A percentile compares a stretch with the other conserved stretches of the same genome.
phyloP scores from a whole-genome alignment of 495 filamentous ascomycete species.

The Polyplosphaeria fusca region DNA sequence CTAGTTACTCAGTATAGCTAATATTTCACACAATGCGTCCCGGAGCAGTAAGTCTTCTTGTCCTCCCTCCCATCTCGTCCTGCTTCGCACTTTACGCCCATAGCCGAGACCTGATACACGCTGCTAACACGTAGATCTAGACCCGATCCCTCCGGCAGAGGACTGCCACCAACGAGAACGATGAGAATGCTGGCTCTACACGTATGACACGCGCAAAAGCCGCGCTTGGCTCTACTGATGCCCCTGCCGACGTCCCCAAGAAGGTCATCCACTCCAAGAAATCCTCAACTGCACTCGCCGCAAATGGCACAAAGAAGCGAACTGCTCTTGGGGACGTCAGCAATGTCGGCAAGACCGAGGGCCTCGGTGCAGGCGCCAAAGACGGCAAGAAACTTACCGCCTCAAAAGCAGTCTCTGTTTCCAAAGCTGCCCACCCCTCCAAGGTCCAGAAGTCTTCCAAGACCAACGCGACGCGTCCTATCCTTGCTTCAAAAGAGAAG shows the following conservation, averaged over 20 bases:
- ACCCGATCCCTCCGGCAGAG: constrained; percentile 50
- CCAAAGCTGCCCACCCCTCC: constrained; percentile 71
- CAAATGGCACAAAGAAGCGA: constrained; percentile 48
- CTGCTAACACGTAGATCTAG: constrained; percentile 19
- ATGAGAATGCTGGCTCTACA: constrained; percentile 77
- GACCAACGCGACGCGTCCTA: constrained; percentile 61
- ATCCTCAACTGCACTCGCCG: constrained; percentile 42
- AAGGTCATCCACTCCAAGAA: constrained; percentile 76
- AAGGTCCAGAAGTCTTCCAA: constrained; percentile 74
- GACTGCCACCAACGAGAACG: constrained; percentile 82
- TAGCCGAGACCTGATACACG: neutral
- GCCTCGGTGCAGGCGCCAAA: constrained; percentile 35
- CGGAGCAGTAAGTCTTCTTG: constrained; percentile 25
- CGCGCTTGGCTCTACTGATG: constrained; percentile 58
- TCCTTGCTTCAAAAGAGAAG: constrained; percentile 60
- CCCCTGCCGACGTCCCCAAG: constrained; percentile 57
- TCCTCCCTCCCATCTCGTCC: no score
- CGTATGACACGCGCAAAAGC: constrained; percentile 93
- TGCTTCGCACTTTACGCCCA: no score
- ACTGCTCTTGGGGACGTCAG: constrained; percentile 78
- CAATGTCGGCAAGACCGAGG: constrained; percentile 81
- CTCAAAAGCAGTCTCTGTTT: constrained; percentile 48
- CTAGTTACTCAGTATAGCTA: constrained; percentile 24
- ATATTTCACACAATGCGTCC: constrained; percentile 33
- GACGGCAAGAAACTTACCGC: constrained; percentile 59